Percentiles rank a stretch among this genome's conserved stretches.
Evolutionary conservation across 2,329 filamentous ascomycete genomes (phyloP).

Genomic region (Shiraia bambusicola): DNA sequence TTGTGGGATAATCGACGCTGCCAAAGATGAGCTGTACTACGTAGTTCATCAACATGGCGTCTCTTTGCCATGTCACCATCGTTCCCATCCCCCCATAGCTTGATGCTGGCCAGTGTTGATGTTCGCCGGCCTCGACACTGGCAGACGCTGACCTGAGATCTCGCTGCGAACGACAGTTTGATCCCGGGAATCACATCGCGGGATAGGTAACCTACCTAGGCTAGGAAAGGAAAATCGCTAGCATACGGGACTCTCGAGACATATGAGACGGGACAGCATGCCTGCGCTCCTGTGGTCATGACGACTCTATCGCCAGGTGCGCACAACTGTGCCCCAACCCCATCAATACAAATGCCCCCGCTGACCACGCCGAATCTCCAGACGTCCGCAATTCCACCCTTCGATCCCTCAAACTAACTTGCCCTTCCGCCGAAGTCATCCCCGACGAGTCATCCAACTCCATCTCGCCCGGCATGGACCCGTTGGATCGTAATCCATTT

Average conservation of each 20-base stretch:
- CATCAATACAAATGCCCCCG: constrained; percentile 7
- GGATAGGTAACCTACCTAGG: too few species aligned
- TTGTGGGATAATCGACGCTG: constrained; percentile 11
- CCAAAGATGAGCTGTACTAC: neutral
- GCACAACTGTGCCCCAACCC: constrained; percentile 7
- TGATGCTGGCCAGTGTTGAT: too few species aligned
- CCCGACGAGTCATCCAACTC: constrained; percentile 21
- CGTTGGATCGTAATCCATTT: constrained; percentile 30
- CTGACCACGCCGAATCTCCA: constrained; percentile 27
- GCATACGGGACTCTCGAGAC: constrained; percentile 1
- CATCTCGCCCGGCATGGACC: constrained; percentile 20
- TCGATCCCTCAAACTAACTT: constrained; percentile 39
- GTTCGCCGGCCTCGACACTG: too few species aligned
- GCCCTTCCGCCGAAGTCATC: constrained; percentile 40
- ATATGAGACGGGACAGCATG: constrained; percentile 15
- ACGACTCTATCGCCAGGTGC: constrained; percentile 30
- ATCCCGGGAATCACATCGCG: too few species aligned
- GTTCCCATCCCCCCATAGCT: too few species aligned
- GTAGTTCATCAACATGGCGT: too few species aligned
- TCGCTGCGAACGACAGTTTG: too few species aligned
- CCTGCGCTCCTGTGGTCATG: constrained; percentile 17
- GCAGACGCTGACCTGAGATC: too few species aligned
- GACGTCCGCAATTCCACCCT: constrained; percentile 42
- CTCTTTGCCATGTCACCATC: too few species aligned
- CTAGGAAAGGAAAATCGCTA: neutral